phyloP scores from a whole-genome alignment of 1,284 basidiomycete genomes.

The Nidula niveotomentosa region DNA sequence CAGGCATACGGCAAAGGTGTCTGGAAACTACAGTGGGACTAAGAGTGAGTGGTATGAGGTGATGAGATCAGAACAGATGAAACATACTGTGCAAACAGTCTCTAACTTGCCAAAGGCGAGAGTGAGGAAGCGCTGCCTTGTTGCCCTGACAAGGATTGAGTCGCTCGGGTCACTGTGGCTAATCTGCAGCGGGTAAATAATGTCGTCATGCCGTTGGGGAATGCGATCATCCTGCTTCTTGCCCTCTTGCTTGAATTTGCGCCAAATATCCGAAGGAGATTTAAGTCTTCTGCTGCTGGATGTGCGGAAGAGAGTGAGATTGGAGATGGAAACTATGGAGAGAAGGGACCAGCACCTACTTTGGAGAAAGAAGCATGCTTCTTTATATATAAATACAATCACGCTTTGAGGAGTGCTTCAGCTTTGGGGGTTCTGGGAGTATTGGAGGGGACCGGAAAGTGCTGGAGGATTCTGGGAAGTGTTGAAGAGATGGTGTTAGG shows the following conservation, averaged over 20 bases:
- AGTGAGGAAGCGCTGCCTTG: slow-evolving; percentile 69
- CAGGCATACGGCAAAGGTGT: slow-evolving; percentile 51
- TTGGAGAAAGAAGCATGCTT: too few species aligned
- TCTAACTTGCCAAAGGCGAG: slow-evolving; percentile 83
- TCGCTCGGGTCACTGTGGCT: slow-evolving; percentile 40
- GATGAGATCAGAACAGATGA: background rate
- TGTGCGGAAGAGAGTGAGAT: slow-evolving; percentile 41
- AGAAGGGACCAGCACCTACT: too few species aligned
- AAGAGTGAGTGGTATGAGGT: too few species aligned
- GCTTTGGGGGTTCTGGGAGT: too few species aligned
- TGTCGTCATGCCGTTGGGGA: slow-evolving; percentile 23
- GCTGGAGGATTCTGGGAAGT: too few species aligned
- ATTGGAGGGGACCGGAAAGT: too few species aligned
- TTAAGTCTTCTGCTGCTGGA: slow-evolving; percentile 53
- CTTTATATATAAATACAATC: too few species aligned
- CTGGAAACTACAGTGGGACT: slow-evolving; percentile 47
- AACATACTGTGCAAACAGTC: slow-evolving; percentile 66
- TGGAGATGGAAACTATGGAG: slow-evolving; percentile 23
- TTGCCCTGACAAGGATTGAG: slow-evolving; percentile 42
- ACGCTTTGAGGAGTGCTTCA: too few species aligned
- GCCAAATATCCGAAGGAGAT: slow-evolving; percentile 63
- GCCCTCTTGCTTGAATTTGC: slow-evolving; percentile 61
- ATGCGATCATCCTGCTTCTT: slow-evolving; percentile 58
- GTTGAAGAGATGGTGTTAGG: too few species aligned
- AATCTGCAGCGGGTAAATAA: too few species aligned